phyloP scores from a whole-genome alignment of 257 asterid species.

The Lantana camara region DNA sequence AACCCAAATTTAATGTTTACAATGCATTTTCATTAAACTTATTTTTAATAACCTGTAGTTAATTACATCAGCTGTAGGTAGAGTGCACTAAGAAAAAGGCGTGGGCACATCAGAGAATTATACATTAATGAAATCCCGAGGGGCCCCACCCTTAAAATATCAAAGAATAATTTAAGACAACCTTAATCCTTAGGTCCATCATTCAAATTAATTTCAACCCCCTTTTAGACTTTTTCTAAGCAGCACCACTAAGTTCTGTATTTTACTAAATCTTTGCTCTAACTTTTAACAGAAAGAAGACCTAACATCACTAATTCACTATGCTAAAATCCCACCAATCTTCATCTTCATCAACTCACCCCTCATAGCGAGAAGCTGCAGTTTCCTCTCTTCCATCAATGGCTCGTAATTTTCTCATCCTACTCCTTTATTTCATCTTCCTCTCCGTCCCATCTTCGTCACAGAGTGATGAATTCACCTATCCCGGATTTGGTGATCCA shows the following conservation, averaged over 20 bases:
- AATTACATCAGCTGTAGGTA: neutral
- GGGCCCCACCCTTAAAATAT: neutral
- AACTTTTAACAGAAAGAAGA: neutral
- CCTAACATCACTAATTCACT: conserved; percentile 19
- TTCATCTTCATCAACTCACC: neutral
- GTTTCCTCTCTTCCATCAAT: conserved; percentile 23
- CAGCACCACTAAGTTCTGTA: neutral
- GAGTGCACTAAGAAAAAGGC: neutral
- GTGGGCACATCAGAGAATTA: no score
- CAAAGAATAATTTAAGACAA: no score
- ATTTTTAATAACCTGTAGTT: neutral
- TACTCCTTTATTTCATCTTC: conserved; percentile 31
- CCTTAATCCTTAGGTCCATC: neutral
- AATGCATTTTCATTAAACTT: no score
- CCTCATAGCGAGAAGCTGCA: neutral
- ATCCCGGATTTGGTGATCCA: conserved; percentile 41
- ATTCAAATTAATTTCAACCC: neutral
- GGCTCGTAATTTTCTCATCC: conserved; percentile 21
- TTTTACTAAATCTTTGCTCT: neutral
- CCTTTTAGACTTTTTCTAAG: neutral
- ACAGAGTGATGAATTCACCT: conserved; percentile 40
- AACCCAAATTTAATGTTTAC: no score
- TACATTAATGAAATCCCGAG: no score
- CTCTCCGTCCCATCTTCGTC: conserved; percentile 37
- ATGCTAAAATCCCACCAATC: neutral